Evolutionary conservation across 106 monocot species (phyloP).

Genomic region (Dioscorea dumetorum): DNA sequence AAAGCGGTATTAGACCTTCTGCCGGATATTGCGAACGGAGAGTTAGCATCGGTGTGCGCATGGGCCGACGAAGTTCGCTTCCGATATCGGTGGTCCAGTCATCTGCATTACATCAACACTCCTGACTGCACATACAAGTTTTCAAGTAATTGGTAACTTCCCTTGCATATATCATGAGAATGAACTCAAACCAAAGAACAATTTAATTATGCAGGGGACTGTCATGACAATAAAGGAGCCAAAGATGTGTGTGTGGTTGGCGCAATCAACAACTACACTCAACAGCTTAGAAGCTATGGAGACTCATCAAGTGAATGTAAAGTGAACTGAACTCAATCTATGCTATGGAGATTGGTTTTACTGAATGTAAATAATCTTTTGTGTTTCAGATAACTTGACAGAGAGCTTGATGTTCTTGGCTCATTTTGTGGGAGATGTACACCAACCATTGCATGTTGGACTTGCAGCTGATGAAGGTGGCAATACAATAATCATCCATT

Average conservation of each 20-base stretch:
- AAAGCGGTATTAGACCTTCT: slow-evolving; percentile 56
- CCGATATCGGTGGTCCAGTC: slow-evolving; percentile 70
- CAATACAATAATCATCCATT: slow-evolving; percentile 66
- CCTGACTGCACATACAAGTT: slow-evolving; percentile 73
- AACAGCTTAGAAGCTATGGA: slow-evolving; percentile 42
- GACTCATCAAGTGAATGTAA: slow-evolving; percentile 42
- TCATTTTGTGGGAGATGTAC: slow-evolving; percentile 74
- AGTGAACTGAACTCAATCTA: neutral
- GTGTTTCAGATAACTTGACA: slow-evolving; percentile 46
- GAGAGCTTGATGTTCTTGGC: slow-evolving; percentile 86
- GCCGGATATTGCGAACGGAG: slow-evolving; percentile 50
- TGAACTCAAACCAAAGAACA: too few relatives aligned
- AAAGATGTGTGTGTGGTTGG: slow-evolving; percentile 62
- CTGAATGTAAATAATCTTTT: neutral
- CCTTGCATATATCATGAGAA: neutral
- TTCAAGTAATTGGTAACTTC: slow-evolving; percentile 39
- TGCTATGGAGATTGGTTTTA: neutral
- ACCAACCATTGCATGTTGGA: slow-evolving; percentile 68
- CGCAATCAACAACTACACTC: slow-evolving; percentile 83
- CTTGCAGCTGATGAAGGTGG: slow-evolving; percentile 65
- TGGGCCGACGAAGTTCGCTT: slow-evolving; percentile 71
- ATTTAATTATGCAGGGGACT: slow-evolving; percentile 46
- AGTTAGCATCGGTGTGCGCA: slow-evolving; percentile 63
- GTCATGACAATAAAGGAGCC: slow-evolving; percentile 39
- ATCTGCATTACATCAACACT: slow-evolving; percentile 79